Evolutionary conservation across 192 early-diverging fungal genomes (phyloP).

Genomic region (Umbelopsis ramanniana): DNA sequence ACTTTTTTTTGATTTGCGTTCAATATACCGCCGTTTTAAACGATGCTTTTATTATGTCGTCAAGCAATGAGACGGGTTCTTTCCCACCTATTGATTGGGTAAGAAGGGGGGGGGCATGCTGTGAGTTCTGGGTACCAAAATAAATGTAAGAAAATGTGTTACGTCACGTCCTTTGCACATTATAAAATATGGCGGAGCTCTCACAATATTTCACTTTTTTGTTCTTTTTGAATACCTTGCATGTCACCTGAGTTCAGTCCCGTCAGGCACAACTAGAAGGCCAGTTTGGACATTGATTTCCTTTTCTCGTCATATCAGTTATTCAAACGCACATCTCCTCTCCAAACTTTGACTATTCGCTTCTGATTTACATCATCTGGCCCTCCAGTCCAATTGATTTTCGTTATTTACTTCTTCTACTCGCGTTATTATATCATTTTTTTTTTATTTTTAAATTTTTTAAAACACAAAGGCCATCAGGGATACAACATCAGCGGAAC

Average conservation of each 20-base stretch:
- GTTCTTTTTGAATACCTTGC: constrained; percentile 16
- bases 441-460: too few relatives aligned
- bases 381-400: background rate
- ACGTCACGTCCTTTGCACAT: background rate
- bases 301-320: background rate
- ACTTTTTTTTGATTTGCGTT: constrained; percentile 2
- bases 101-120: background rate
- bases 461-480: too few relatives aligned
- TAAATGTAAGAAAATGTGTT: background rate
- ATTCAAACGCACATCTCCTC: background rate
- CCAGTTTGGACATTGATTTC: constrained; percentile 17
- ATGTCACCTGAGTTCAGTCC: constrained; percentile 20
- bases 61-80: too few relatives aligned
- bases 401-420: background rate
- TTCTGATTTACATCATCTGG: background rate
- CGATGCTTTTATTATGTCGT: background rate
- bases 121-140: background rate
- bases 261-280: constrained; percentile 15
- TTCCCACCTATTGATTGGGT: background rate
- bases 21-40: constrained; percentile 17
- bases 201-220: constrained; percentile 8
- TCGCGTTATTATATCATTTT: background rate
- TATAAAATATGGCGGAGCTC: constrained; percentile 19
- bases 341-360: background rate
- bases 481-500: constrained; percentile 4